These are phyloP conservation scores for Mucor velutinosus DNA, from an alignment of 371 early-diverging fungal species.

Conservation along the genomic window DNA sequence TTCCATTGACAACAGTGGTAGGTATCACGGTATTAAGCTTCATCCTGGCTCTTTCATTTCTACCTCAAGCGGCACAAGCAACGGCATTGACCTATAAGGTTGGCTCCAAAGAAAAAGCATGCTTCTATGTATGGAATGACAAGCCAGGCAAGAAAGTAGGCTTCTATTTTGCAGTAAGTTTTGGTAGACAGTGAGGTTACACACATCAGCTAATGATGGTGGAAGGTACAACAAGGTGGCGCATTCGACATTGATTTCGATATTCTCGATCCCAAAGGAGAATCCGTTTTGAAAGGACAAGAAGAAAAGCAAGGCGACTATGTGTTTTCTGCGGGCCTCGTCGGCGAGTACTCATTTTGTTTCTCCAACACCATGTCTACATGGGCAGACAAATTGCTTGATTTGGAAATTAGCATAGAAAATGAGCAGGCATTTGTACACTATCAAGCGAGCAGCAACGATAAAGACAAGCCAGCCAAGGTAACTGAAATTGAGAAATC, in stretches of 20 bases:
- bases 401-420: slow-evolving; percentile 89
- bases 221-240: slow-evolving; percentile 67
- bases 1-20: neutral
- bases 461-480: slow-evolving; percentile 36
- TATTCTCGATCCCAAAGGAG: slow-evolving; percentile 69
- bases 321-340: slow-evolving; percentile 77
- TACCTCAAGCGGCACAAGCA: slow-evolving; percentile 16
- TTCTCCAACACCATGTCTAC: slow-evolving; percentile 90
- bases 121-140: slow-evolving; percentile 75
- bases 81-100: slow-evolving; percentile 85
- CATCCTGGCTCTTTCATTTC: neutral
- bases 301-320: slow-evolving; percentile 90
- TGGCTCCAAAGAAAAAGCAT: slow-evolving; percentile 83
- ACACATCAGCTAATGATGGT: neutral
- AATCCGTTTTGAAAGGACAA: slow-evolving; percentile 67
- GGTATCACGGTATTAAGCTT: neutral
- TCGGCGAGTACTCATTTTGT: slow-evolving; percentile 92
- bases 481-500: slow-evolving; percentile 72
- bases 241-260: slow-evolving; percentile 89
- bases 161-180: slow-evolving; percentile 94
- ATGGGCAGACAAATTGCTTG: slow-evolving; percentile 85
- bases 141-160: slow-evolving; percentile 82
- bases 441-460: slow-evolving; percentile 11
- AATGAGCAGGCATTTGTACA: slow-evolving; percentile 58
- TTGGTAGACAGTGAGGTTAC: neutral